Evolutionary conservation across 2,329 filamentous ascomycete species (phyloP), one percentile per base, ranked within the genome.

Genomic region (Fusarium sp.): DNA sequence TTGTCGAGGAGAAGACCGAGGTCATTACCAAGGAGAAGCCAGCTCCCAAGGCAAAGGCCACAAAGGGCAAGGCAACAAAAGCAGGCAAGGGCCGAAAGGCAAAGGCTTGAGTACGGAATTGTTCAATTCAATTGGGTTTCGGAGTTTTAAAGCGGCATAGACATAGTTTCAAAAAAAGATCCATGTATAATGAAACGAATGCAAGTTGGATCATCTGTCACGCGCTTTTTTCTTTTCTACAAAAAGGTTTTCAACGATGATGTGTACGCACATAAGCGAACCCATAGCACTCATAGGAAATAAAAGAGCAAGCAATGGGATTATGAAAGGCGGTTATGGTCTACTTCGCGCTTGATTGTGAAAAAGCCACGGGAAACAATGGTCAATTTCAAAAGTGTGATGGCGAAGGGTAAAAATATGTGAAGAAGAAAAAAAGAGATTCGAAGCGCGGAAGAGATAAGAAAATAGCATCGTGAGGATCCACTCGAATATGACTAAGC

Each of bases 201-300:
- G 72, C 64, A 65, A 69, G 64, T 65, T 70, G 60, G 70, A 59
- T 68, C 59, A 72, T 55, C 69, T 68, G 38, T 62, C 68, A 66
- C 62, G 14, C 39, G 20, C 33, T 25, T 15, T 41, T 60, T 50
- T 31, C 25, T 53, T 50, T n/a, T 66, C 55, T 63, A 71, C 38
- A 31, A 35, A 27, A 62, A 45, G 10, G 17, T 9, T 65, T 22
- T 45, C 3, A 52, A 25, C 7, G 33, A 50, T 45, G 2, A 59
- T 69, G 86, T 90, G 86, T 89, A 80, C 84, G 87, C 87, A 81
- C 87, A 87, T 87, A 90, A 83, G 88, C 88, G 88, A 90, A 90
- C 87, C 88, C 84, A 83, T 81, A 80, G 83, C 84, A 83, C 85
- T 84, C 85, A 82, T 81, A 71, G 75, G 76, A 75, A 77, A 75